These are phyloP conservation scores for Lathyrus oleraceus DNA, from an alignment of 306 rosid genomes.

Conservation along the genomic window DNA sequence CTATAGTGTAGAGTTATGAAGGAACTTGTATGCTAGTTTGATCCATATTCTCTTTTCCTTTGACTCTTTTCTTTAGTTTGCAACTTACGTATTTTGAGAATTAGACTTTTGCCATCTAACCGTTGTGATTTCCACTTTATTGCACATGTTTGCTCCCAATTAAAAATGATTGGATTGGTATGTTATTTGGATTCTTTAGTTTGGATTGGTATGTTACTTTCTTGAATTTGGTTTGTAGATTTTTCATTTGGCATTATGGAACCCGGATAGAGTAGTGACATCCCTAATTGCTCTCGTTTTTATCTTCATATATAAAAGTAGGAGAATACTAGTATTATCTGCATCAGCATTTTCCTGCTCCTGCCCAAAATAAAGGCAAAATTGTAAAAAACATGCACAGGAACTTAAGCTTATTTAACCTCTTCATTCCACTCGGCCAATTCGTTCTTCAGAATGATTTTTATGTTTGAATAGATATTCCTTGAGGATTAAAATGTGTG, in stretches of 20 bases:
- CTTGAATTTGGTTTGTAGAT: neutral
- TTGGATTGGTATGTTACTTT: neutral
- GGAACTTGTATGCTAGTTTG: conserved; percentile 15
- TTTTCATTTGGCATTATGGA: neutral
- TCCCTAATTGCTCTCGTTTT: neutral
- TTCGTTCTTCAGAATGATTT: neutral
- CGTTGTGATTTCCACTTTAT: neutral
- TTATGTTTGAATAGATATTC: neutral
- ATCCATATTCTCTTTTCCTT: conserved; percentile 7
- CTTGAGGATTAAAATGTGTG: neutral
- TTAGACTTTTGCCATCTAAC: conserved; percentile 3
- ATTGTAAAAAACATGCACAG: neutral
- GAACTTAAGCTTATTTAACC: neutral
- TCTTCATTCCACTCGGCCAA: neutral
- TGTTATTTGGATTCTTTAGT: neutral
- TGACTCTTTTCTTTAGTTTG: conserved; percentile 3
- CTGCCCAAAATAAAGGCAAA: neutral
- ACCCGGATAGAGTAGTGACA: neutral
- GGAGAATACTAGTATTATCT: neutral
- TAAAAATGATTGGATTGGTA: neutral
- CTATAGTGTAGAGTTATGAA: neutral
- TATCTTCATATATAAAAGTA: neutral
- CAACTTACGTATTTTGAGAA: conserved; percentile 8
- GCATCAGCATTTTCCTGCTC: neutral
- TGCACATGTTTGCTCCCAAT: neutral